A percentile compares a stretch with the other conserved stretches of the same genome.
Evolutionary conservation across 345 rosid genomes (phyloP).

Genomic region (Eucalyptus marginata): DNA sequence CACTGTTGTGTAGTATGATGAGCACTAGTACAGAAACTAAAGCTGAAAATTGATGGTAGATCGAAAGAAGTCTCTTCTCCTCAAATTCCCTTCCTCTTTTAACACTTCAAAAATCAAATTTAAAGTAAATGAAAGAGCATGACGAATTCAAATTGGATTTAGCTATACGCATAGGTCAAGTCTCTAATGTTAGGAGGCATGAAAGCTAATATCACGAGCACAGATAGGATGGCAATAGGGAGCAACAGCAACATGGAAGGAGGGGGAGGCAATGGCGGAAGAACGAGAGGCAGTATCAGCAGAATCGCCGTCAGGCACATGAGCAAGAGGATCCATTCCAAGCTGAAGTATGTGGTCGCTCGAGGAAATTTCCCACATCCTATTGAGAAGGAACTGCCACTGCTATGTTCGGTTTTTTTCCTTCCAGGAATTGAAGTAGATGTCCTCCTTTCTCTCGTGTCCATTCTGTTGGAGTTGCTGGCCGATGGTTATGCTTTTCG

Average conservation of each 20-base stretch:
- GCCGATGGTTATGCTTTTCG: not conserved
- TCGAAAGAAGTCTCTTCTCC: not conserved
- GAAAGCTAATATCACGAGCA: constrained; percentile 2
- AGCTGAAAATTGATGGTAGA: not conserved
- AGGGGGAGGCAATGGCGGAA: constrained; percentile 8
- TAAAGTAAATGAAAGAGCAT: not conserved
- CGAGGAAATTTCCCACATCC: constrained; percentile 41
- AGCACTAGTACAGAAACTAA: not conserved
- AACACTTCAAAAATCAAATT: not conserved
- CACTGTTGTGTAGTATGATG: not conserved
- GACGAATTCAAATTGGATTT: not conserved
- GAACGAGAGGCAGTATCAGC: not conserved
- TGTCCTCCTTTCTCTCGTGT: not conserved
- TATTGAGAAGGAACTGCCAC: not conserved
- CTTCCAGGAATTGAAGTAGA: not conserved
- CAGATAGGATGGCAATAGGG: constrained; percentile 2
- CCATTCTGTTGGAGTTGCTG: not conserved
- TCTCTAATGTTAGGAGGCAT: not conserved
- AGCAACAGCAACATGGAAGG: constrained; percentile 3
- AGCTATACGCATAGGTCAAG: not conserved
- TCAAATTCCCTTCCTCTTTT: not conserved
- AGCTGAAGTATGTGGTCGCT: not conserved
- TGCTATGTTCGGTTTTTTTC: not conserved
- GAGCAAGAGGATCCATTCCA: not conserved
- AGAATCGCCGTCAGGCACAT: not conserved